These are phyloP conservation scores for Litchi chinensis DNA, from an alignment of 345 rosid species.

Conservation along the genomic window DNA sequence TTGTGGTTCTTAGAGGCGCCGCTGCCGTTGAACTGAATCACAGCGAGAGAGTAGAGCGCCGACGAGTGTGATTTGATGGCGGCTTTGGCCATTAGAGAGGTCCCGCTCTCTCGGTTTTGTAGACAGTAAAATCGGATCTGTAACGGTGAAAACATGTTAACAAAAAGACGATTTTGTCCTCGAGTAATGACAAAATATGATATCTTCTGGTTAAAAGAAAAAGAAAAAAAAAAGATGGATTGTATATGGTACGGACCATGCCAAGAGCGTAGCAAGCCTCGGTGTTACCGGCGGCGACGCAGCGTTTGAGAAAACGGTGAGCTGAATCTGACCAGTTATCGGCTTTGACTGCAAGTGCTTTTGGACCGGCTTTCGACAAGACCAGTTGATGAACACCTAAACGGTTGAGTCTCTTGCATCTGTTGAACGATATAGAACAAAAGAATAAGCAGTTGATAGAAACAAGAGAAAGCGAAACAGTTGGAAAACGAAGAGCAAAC, in stretches of 20 bases:
- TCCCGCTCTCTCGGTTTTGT: slow-evolving; percentile 48
- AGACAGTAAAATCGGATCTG: slow-evolving; percentile 82
- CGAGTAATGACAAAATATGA: background rate
- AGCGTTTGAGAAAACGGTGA: slow-evolving; percentile 53
- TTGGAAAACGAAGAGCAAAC: background rate
- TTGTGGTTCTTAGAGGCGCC: slow-evolving; percentile 56
- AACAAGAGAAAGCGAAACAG: background rate
- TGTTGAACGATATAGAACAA: slow-evolving; percentile 10
- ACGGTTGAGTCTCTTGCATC: slow-evolving; percentile 51
- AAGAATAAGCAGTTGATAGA: background rate
- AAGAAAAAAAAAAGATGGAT: background rate
- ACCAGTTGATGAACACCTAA: slow-evolving; percentile 48
- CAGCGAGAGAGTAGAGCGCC: slow-evolving; percentile 61
- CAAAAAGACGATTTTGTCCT: background rate
- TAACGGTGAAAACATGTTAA: background rate
- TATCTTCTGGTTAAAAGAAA: background rate
- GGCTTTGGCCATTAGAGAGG: slow-evolving; percentile 66
- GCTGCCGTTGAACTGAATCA: slow-evolving; percentile 79
- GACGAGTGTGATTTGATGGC: slow-evolving; percentile 60
- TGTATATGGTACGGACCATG: slow-evolving; percentile 46
- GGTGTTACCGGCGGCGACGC: slow-evolving; percentile 55
- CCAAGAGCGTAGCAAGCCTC: slow-evolving; percentile 65
- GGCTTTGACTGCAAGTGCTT: slow-evolving; percentile 45
- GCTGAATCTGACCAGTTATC: slow-evolving; percentile 59
- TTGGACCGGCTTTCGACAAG: slow-evolving; percentile 45